phyloP scores from a whole-genome alignment of 495 filamentous ascomycete species.

The Lentithecium fluviatile region DNA sequence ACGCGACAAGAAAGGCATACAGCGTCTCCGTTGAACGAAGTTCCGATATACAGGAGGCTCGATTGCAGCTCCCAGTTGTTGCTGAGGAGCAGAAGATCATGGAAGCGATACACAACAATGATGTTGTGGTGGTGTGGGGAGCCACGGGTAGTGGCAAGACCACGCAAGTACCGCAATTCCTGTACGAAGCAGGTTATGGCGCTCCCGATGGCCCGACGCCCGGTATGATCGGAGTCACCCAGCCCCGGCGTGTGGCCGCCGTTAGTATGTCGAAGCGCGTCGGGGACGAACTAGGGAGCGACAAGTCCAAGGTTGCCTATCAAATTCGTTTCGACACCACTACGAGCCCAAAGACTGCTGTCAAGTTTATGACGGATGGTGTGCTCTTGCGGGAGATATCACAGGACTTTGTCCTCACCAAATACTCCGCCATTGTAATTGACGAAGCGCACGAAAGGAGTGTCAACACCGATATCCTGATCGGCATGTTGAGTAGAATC shows the following conservation, averaged over 20 bases:
- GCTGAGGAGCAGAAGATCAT: slow-evolving; percentile 97
- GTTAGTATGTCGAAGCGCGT: slow-evolving; percentile 95
- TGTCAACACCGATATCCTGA: slow-evolving; percentile 94
- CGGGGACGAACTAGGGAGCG: slow-evolving; percentile 70
- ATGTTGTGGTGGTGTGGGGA: slow-evolving; percentile 88
- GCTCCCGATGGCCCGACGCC: slow-evolving; percentile 71
- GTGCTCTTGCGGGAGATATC: slow-evolving; percentile 89
- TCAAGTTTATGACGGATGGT: slow-evolving; percentile 99
- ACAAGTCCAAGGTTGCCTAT: slow-evolving; percentile 71
- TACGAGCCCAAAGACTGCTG: slow-evolving; percentile 75
- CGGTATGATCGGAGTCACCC: slow-evolving; percentile 92
- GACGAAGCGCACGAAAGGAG: slow-evolving; percentile 98
- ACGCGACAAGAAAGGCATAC: slow-evolving; percentile 68
- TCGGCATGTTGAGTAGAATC: slow-evolving; percentile 93
- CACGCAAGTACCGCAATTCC: slow-evolving; percentile 92
- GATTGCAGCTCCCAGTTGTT: slow-evolving; percentile 83
- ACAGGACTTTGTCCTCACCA: slow-evolving; percentile 84
- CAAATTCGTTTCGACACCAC: slow-evolving; percentile 91
- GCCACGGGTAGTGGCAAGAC: slow-evolving; percentile 97
- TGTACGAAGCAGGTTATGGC: slow-evolving; percentile 92
- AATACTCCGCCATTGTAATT: slow-evolving; percentile 91
- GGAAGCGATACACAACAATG: slow-evolving; percentile 91
- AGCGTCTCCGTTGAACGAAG: slow-evolving; percentile 70
- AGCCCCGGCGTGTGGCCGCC: slow-evolving; percentile 88
- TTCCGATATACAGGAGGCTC: slow-evolving; percentile 70